Evolutionary conservation across 2,329 filamentous ascomycete genomes (phyloP).

Genomic region (Aspergillus caelatus): DNA sequence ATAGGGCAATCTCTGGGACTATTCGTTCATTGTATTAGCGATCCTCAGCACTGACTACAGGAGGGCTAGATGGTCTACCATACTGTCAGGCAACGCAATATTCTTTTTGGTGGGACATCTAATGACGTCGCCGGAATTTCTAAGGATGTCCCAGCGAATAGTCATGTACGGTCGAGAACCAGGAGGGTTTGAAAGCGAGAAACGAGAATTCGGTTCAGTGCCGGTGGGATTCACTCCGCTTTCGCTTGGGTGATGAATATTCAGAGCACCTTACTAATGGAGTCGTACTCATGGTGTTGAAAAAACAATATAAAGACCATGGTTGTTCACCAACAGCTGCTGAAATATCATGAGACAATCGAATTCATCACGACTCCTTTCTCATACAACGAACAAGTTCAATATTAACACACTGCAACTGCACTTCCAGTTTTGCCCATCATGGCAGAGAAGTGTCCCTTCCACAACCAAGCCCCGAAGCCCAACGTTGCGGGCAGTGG

Average conservation of each 20-base stretch:
- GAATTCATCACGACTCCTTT: neutral
- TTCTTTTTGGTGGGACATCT: neutral
- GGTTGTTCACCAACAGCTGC: neutral
- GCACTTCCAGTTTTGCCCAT: neutral
- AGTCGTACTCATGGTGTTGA: neutral
- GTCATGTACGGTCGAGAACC: neutral
- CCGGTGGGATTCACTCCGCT: neutral
- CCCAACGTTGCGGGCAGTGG: constrained; percentile 60
- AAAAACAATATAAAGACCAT: neutral
- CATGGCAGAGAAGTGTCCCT: constrained; percentile 34
- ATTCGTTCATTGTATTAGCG: neutral
- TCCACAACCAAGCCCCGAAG: constrained; percentile 20
- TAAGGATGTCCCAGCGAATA: neutral
- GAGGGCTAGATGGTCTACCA: neutral
- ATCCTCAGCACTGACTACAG: neutral
- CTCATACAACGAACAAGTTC: neutral
- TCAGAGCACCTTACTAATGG: neutral
- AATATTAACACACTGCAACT: neutral
- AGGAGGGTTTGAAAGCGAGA: neutral
- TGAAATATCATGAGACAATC: neutral
- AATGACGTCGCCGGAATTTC: neutral
- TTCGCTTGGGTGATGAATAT: neutral
- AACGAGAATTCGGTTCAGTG: neutral
- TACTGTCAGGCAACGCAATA: neutral
- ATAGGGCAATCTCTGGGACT: neutral